These are phyloP conservation scores for Gardenia jasminoides DNA, from an alignment of 257 asterid genomes.

Conservation along the genomic window DNA sequence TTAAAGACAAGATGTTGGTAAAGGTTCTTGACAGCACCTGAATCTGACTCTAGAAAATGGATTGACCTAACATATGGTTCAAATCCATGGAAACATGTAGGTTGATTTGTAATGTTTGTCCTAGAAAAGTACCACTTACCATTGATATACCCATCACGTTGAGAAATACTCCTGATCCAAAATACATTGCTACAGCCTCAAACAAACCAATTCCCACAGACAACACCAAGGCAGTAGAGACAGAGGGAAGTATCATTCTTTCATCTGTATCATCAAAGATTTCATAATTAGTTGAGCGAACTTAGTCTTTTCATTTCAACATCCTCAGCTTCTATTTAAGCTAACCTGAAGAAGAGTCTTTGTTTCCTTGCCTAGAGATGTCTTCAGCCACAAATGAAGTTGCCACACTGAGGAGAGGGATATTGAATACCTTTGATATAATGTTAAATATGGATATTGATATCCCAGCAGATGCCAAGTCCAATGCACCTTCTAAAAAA, in stretches of 20 bases:
- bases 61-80: not conserved
- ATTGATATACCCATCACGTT: constrained; percentile 43
- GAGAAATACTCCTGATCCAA: constrained; percentile 40
- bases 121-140: constrained; percentile 16
- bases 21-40: not conserved
- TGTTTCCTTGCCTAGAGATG: constrained; percentile 31
- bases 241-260: constrained; percentile 40
- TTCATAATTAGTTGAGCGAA: not conserved
- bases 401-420: constrained; percentile 48
- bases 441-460: constrained; percentile 44
- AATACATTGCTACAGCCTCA: constrained; percentile 45
- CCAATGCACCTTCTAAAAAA: constrained; percentile 35
- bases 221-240: constrained; percentile 42
- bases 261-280: constrained; percentile 24
- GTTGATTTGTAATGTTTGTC: not conserved
- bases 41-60: not conserved
- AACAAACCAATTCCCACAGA: constrained; percentile 38
- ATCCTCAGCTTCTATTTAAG: not conserved
- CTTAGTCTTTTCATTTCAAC: not conserved
- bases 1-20: not conserved
- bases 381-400: constrained; percentile 54
- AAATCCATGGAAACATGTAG: not conserved
- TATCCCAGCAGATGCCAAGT: constrained; percentile 48
- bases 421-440: constrained; percentile 47
- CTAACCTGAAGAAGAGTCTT: constrained; percentile 29